phyloP scores from a whole-genome alignment of 164 flowering plant species.

The Stephania yunnanensis region DNA sequence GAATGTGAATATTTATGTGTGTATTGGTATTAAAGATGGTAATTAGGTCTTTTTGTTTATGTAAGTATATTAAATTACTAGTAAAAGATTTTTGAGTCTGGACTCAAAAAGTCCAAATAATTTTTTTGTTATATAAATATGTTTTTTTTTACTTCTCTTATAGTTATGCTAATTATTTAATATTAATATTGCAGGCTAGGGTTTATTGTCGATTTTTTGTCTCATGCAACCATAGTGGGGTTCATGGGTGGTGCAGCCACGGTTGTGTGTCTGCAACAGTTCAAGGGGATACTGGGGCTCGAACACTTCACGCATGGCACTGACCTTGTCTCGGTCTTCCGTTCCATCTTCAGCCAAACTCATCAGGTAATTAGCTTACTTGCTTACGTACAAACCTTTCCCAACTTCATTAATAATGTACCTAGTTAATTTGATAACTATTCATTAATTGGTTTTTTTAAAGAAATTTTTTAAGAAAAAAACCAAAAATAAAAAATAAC shows the following conservation, averaged over 20 bases:
- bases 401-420: too few species aligned
- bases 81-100: too few species aligned
- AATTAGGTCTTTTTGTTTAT: too few species aligned
- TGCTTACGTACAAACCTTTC: not conserved
- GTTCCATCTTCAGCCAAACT: slow-evolving; percentile 69
- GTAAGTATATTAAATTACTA: too few species aligned
- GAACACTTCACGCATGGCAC: slow-evolving; percentile 69
- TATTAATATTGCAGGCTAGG: slow-evolving; percentile 61
- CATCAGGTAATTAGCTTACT: slow-evolving; percentile 79
- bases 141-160: not conserved
- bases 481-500: too few species aligned
- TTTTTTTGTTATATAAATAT: not conserved
- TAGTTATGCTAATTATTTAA: not conserved
- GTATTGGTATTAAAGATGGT: too few species aligned
- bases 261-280: slow-evolving; percentile 83
- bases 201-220: slow-evolving; percentile 87
- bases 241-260: slow-evolving; percentile 99
- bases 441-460: too few species aligned
- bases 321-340: slow-evolving; percentile 70
- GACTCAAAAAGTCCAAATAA: too few species aligned
- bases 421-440: too few species aligned
- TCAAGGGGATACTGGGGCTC: slow-evolving; percentile 81
- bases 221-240: slow-evolving; percentile 94
- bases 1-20: too few species aligned
- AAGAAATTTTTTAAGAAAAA: too few species aligned